Evolutionary conservation across 495 filamentous ascomycete genomes (phyloP), one percentile per base, ranked within the genome.

Genomic region (Lasiosphaeria miniovina): DNA sequence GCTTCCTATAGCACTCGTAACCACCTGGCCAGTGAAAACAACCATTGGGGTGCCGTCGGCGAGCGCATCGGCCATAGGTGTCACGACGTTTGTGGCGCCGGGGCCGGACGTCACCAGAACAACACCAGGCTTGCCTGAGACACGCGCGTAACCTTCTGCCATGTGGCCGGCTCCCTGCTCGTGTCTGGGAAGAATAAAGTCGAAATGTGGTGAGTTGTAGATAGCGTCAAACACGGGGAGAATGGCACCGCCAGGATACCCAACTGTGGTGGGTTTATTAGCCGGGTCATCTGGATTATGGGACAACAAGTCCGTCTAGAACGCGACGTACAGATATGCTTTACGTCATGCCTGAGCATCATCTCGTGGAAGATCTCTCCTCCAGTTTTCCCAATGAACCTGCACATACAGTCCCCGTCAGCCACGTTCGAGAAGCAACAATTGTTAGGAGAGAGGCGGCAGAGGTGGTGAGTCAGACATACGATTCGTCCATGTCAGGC

Each of bases 281-380:
- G 70, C 58, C 36, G 17, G 53, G 24, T 24, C 12, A 41, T 40
- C 49, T 24, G 55, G 32, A 58, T 24, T 24, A 24, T 43, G 35
- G 40, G 43, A 59, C 65, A 36, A 51, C 49, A 17, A 38, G 34
- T 17, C 10, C 31, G 6, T 41, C 33, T 15, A 49, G 52, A 60
- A 12, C 32, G 10, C 1, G 67, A 89, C 88, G 72, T 78, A 91
- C 90, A 95, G 67, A 97, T 80, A 74, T 95, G 90, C 78, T 96
- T 93, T 35, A 98, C 95, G 61, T 79, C 84, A 61, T 93, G 91
- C 68, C 94, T 80, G 45, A 92, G 82, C 91, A 98, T 96, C 94
- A 98, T 98, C 76, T 98, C 93, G 68, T 98, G 92, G 80, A 98
- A 96, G 61, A 98, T 98, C 71, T 96, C 87, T 68, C 94, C 94